Percentiles rank a stretch among this genome's conserved stretches.
phyloP scores from a whole-genome alignment of 2,329 filamentous ascomycete species.

The Fusarium chlamydosporum region DNA sequence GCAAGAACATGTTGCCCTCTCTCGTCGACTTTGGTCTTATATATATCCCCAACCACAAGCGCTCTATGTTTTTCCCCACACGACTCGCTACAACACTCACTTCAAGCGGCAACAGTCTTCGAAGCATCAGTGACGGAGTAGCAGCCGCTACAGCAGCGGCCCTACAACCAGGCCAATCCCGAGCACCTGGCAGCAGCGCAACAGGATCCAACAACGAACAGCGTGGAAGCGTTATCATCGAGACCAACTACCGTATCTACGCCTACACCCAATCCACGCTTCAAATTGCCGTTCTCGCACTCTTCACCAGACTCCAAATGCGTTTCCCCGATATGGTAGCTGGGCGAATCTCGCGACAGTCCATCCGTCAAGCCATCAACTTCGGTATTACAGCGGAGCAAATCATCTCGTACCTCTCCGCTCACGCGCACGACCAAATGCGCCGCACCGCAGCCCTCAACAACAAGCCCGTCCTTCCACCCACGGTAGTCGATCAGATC shows the following conservation, averaged over 20 bases:
- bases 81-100: slow-evolving; percentile 94
- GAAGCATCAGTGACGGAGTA: slow-evolving; percentile 77
- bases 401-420: slow-evolving; percentile 91
- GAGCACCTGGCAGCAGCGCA: slow-evolving; percentile 53
- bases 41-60: slow-evolving; percentile 74
- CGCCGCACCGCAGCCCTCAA: slow-evolving; percentile 72
- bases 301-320: slow-evolving; percentile 89
- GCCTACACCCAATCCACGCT: slow-evolving; percentile 95
- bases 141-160: slow-evolving; percentile 72
- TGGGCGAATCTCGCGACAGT: slow-evolving; percentile 89
- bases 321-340: slow-evolving; percentile 96
- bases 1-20: slow-evolving; percentile 89
- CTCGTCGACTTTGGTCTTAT: slow-evolving; percentile 94
- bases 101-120: slow-evolving; percentile 78
- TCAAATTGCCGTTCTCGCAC: slow-evolving; percentile 91
- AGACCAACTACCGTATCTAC: slow-evolving; percentile 98
- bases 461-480: slow-evolving; percentile 82
- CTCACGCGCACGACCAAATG: slow-evolving; percentile 96
- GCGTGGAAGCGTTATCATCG: slow-evolving; percentile 91
- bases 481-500: slow-evolving; percentile 97
- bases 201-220: slow-evolving; percentile 58
- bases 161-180: slow-evolving; percentile 56
- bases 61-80: slow-evolving; percentile 85
- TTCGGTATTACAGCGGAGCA: slow-evolving; percentile 95
- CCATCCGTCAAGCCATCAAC: slow-evolving; percentile 86